Evolutionary conservation across 352 stramenopile species (phyloP), one percentile per base, ranked within the genome.

Genomic region (Phytopythium kandeliae): DNA sequence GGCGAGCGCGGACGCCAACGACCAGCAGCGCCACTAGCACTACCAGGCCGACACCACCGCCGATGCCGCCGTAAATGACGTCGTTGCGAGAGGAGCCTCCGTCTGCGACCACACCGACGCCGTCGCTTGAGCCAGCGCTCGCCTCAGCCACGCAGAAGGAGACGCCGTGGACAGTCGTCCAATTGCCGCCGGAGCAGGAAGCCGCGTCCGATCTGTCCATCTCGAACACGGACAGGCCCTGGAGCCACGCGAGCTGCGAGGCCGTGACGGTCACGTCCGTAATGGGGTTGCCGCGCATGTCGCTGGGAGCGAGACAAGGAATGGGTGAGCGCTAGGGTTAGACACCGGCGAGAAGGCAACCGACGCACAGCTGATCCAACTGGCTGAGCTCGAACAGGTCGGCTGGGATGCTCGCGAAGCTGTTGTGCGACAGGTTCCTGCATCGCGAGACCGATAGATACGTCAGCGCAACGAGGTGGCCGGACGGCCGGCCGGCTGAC

Each of bases 401-500:
- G 2, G 50, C 11, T 26, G 65, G 69, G 26, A 78, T 67, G 38
- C 48, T 45, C 12, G 63, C 40, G 7, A 76, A 58, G 15, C 55
- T 57, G 36, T 78, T 78, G 63, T 71, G 46, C 2, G 69, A 75
- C 19, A 75, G n/a, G 34, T 78, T 75, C 7, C 54, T 60, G 26
- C 7, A 22, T 30, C n/a, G 21, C 37, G 22, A 24, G n/a, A 44
- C 17, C 4, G 4, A 24, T 4, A 24, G 17, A 26, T 22, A 36
- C 17, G 25, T 37, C 21, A 41, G 5, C 28, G 11, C 15, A 30
- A n/a, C n/a, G n/a, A n/a, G n/a, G n/a, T n/a, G n/a, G n/a, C n/a
- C n/a, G n/a, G n/a, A n/a, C n/a, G n/a, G n/a, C n/a, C n/a, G n/a
- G n/a, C n/a, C n/a, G n/a, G n/a, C n/a, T n/a, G n/a, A n/a, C n/a